Conservation (phyloP, 1,284 basidiomycete genomes). For the Ganoderma sp. region DNA sequence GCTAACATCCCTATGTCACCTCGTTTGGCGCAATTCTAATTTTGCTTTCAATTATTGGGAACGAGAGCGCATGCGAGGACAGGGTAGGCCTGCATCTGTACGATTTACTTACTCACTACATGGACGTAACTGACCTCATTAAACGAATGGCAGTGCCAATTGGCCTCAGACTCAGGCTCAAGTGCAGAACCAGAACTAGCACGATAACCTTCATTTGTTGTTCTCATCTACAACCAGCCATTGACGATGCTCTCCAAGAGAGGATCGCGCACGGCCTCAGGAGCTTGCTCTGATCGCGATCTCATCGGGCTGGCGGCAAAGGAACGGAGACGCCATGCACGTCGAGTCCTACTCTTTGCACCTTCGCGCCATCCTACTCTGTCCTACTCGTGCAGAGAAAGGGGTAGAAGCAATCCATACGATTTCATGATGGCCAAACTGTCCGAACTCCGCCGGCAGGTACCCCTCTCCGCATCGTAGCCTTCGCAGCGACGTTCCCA, state of each 20-base stretch:
- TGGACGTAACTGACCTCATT: too few species aligned
- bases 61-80: background rate
- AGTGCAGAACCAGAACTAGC: background rate
- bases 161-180: background rate
- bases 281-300: background rate
- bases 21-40: background rate
- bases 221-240: background rate
- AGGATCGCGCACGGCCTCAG: background rate
- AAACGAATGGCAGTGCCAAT: too few species aligned
- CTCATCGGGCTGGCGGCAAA: background rate
- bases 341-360: background rate
- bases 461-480: background rate
- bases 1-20: background rate
- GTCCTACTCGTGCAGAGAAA: background rate
- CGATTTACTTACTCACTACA: too few species aligned
- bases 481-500: background rate
- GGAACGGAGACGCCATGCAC: background rate
- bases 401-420: background rate
- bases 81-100: background rate
- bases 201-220: background rate
- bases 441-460: background rate
- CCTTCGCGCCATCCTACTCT: background rate
- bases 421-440: background rate
- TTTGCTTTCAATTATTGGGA: background rate
- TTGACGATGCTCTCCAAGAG: background rate